Conservation (phyloP, 148 eudicot species). For the Nepenthes gracilis region DNA sequence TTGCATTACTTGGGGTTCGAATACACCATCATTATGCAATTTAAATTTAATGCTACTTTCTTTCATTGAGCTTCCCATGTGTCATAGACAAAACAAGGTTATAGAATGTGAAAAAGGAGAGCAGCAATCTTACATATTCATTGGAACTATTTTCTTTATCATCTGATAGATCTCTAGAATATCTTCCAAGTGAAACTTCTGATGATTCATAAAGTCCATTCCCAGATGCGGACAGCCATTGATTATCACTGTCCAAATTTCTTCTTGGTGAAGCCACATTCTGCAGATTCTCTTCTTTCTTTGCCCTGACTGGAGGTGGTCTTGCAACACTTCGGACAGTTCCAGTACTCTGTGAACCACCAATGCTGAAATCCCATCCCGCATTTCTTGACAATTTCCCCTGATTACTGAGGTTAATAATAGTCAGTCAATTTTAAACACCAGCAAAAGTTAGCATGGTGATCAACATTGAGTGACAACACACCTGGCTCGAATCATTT, state of each 20-base stretch:
- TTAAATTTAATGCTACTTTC: too few species aligned
- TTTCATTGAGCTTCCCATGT: background rate
- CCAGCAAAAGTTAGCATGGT: conserved; percentile 2
- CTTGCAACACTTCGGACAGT: conserved; percentile 60
- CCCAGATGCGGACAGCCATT: conserved; percentile 47
- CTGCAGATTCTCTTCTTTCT: conserved; percentile 41
- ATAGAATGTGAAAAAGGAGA: conserved; percentile 5
- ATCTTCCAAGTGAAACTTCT: conserved; percentile 46
- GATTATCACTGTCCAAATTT: conserved; percentile 37
- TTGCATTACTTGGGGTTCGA: too few species aligned
- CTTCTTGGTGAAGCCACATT: conserved; percentile 36
- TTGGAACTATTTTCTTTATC: conserved; percentile 26
- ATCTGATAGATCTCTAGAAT: conserved; percentile 38
- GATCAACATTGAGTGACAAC: conserved; percentile 14
- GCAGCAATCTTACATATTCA: conserved; percentile 38
- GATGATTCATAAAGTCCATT: conserved; percentile 41
- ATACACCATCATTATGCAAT: too few species aligned
- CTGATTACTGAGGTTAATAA: conserved; percentile 32
- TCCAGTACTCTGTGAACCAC: conserved; percentile 34
- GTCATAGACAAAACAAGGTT: background rate
- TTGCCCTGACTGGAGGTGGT: conserved; percentile 80
- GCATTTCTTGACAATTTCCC: conserved; percentile 25
- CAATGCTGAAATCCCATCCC: conserved; percentile 51
- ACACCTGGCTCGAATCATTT: conserved; percentile 62
- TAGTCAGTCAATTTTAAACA: conserved; percentile 19